Percentiles rank a stretch among this genome's conserved stretches.
phyloP scores from a whole-genome alignment of 768 basidiomycete species.

The Mycena olivaceomarginata region DNA sequence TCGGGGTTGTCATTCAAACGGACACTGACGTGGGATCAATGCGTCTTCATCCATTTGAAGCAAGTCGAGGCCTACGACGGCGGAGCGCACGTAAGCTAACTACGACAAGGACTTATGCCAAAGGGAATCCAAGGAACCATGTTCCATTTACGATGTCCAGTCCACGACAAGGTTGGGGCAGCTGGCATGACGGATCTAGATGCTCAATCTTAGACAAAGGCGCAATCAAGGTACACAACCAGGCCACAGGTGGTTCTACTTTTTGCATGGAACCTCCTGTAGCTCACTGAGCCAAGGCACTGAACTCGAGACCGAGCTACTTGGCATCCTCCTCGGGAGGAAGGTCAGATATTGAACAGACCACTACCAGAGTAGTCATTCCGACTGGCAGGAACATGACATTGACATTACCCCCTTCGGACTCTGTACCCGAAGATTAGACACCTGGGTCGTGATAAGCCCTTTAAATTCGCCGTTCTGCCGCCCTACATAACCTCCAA shows the following conservation, averaged over 20 bases:
- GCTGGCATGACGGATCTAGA: conserved; percentile 22
- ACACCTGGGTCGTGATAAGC: conserved; percentile 20
- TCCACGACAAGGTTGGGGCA: conserved; percentile 22
- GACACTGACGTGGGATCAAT: conserved; percentile 22
- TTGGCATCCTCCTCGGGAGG: conserved; percentile 29
- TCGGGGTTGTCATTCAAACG: conserved; percentile 18
- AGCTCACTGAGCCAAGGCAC: conserved; percentile 21
- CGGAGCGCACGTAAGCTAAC: conserved; percentile 17
- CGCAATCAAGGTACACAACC: conserved; percentile 27
- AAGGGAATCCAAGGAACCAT: conserved; percentile 6
- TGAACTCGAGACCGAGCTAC: conserved; percentile 27
- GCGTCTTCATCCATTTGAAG: conserved; percentile 20
- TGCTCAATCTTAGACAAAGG: conserved; percentile 28
- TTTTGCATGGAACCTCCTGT: conserved; percentile 24
- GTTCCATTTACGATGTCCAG: conserved; percentile 20
- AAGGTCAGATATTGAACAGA: conserved; percentile 27
- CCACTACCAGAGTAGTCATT: conserved; percentile 23
- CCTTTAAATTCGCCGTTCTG: conserved; percentile 25
- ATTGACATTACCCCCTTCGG: conserved; percentile 22
- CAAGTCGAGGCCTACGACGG: conserved; percentile 20
- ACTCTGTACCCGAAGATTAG: conserved; percentile 19
- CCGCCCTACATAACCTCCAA: conserved; percentile 24
- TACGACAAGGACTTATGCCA: conserved; percentile 10
- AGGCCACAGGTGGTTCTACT: conserved; percentile 28
- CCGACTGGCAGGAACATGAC: conserved; percentile 23